Percentiles rank a stretch among this genome's conserved stretches.
phyloP scores from a whole-genome alignment of 768 basidiomycete genomes.

The Dendrothele bispora region DNA sequence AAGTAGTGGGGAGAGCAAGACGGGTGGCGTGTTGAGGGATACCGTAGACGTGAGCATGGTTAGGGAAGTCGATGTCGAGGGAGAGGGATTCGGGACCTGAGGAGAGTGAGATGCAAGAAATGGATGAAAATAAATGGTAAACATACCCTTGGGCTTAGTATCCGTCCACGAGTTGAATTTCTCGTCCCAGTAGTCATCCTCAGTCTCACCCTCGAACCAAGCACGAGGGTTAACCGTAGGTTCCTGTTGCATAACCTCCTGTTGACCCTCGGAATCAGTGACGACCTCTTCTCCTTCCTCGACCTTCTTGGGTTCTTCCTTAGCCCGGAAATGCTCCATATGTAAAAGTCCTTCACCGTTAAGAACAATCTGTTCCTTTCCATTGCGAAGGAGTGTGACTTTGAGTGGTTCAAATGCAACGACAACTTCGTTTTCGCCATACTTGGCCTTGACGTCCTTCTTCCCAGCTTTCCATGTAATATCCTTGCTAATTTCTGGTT shows the following conservation, averaged over 20 bases:
- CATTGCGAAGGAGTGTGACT: slow-evolving; percentile 68
- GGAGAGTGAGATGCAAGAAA: neutral
- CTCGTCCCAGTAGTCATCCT: slow-evolving; percentile 91
- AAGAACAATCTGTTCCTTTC: slow-evolving; percentile 82
- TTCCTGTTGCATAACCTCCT: slow-evolving; percentile 51
- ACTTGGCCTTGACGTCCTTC: slow-evolving; percentile 61
- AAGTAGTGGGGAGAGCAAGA: slow-evolving; percentile 85
- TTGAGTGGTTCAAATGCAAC: slow-evolving; percentile 77
- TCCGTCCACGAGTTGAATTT: slow-evolving; percentile 86
- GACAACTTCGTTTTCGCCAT: slow-evolving; percentile 66
- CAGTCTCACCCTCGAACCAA: slow-evolving; percentile 89
- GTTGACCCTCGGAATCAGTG: slow-evolving; percentile 35
- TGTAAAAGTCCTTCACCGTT: slow-evolving; percentile 91
- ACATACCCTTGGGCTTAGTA: slow-evolving; percentile 89
- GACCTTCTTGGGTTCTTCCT: slow-evolving; percentile 35
- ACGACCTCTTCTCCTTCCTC: slow-evolving; percentile 45
- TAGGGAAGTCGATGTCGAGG: slow-evolving; percentile 91
- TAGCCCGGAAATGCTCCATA: slow-evolving; percentile 95
- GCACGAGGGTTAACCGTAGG: slow-evolving; percentile 53
- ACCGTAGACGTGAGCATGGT: slow-evolving; percentile 88
- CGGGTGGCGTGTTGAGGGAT: slow-evolving; percentile 96
- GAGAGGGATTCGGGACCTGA: slow-evolving; percentile 95
- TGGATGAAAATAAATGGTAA: neutral
- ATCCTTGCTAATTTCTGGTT: slow-evolving; percentile 62
- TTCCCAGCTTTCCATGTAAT: slow-evolving; percentile 68